A percentile compares a stretch with the other conserved stretches of the same genome.
These are phyloP conservation scores for Euphrasia confusa DNA, from an alignment of 257 asterid genomes.

Conservation along the genomic window DNA sequence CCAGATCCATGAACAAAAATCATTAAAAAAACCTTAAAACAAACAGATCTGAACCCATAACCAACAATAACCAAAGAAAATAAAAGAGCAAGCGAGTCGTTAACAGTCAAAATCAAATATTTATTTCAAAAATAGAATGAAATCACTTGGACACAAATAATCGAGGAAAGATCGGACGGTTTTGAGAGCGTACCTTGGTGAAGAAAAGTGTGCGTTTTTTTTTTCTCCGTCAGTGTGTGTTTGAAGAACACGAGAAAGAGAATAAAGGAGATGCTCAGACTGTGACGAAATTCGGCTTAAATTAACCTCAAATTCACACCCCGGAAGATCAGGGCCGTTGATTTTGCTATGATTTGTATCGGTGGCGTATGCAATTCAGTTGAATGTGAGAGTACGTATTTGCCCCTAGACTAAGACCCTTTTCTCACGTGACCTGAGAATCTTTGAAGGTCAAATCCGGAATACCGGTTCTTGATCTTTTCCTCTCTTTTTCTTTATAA, in stretches of 20 bases:
- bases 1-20: slow-evolving; percentile 31
- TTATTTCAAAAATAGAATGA: slow-evolving; percentile 19
- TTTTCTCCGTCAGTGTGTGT: slow-evolving; percentile 21
- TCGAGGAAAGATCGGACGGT: neutral
- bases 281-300: slow-evolving; percentile 36
- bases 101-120: slow-evolving; percentile 23
- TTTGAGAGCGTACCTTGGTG: slow-evolving; percentile 34
- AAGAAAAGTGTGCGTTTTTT: slow-evolving; percentile 17
- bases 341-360: slow-evolving; percentile 23
- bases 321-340: slow-evolving; percentile 40
- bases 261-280: slow-evolving; percentile 28
- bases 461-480: neutral
- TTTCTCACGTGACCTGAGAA: neutral
- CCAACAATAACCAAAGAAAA: neutral
- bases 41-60: slow-evolving; percentile 25
- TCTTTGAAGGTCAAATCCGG: neutral
- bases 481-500: neutral
- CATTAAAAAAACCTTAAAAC: slow-evolving; percentile 14
- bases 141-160: neutral
- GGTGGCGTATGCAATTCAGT: slow-evolving; percentile 15
- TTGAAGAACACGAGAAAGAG: slow-evolving; percentile 26
- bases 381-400: neutral
- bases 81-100: slow-evolving; percentile 22
- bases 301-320: slow-evolving; percentile 39
- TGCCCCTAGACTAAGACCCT: neutral